phyloP scores from a whole-genome alignment of 1,284 basidiomycete species.

The Moniliella sp. region DNA sequence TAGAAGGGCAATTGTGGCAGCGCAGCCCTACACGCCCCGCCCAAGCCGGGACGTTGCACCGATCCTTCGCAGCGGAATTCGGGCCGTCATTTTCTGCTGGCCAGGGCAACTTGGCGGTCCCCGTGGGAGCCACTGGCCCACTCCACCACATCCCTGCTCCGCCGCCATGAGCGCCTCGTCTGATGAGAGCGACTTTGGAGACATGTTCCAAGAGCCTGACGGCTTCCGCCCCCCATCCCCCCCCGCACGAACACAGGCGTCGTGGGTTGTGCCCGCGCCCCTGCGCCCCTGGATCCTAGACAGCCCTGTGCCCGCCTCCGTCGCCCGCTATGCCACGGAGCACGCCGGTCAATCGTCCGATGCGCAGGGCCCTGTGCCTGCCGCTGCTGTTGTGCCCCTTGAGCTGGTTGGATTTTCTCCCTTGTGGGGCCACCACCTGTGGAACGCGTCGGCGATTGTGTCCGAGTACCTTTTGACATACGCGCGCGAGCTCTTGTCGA shows the following conservation, averaged over 20 bases:
- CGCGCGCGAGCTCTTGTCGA: slow-evolving; percentile 36
- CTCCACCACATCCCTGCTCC: no score
- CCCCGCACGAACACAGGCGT: slow-evolving; percentile 11
- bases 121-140: no score
- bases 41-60: no score
- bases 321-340: slow-evolving; percentile 6
- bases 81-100: no score
- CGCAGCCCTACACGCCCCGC: no score
- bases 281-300: neutral
- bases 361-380: neutral
- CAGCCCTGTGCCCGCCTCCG: slow-evolving; percentile 3
- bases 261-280: slow-evolving; percentile 5
- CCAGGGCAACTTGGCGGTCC: no score
- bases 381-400: slow-evolving; percentile 38
- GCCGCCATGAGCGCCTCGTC: no score
- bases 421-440: slow-evolving; percentile 76
- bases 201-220: slow-evolving; percentile 26
- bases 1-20: no score
- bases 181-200: no score
- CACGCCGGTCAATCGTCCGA: slow-evolving; percentile 2
- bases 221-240: slow-evolving; percentile 26
- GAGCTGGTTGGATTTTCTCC: slow-evolving; percentile 66
- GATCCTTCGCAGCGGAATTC: no score
- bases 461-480: slow-evolving; percentile 32
- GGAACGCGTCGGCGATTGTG: slow-evolving; percentile 37